Conservation (phyloP, 78 protist species). For the Dictyostelium citrinum region DNA sequence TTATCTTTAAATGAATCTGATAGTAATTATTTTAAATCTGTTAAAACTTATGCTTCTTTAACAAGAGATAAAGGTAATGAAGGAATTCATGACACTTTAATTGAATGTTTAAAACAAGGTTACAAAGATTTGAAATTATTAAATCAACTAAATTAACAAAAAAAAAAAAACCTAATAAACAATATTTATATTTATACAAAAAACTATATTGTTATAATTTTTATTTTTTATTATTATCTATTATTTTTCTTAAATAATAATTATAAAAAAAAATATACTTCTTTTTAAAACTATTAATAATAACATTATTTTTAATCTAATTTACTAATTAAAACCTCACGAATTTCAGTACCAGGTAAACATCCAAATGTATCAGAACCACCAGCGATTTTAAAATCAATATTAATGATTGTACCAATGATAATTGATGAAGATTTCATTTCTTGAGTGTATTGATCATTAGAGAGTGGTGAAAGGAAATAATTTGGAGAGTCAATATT, state of each 20-base stretch:
- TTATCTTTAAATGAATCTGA: not conserved
- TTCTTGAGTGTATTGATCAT: constrained; percentile 3
- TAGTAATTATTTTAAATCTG: not conserved
- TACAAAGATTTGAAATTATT: not conserved
- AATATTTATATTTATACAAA: not conserved
- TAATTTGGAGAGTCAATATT: constrained; percentile 40
- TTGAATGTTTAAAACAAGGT: not conserved
- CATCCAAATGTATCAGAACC: not conserved
- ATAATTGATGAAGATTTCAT: not conserved
- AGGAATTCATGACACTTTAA: not conserved
- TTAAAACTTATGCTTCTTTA: not conserved
- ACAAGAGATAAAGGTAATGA: constrained; percentile 6
- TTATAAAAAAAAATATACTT: not conserved
- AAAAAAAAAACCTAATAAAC: not conserved
- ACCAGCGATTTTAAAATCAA: not conserved
- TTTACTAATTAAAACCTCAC: not conserved
- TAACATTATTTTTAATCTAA: not conserved
- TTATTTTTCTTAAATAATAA: not conserved
- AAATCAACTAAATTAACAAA: not conserved
- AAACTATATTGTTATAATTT: not conserved
- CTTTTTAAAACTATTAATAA: not conserved
- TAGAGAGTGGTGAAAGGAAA: constrained; percentile 17
- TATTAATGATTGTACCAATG: not conserved
- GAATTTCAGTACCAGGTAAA: constrained; percentile 11
- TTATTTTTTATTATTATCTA: not conserved